Base-by-base conservation (phyloP, 192 early-diverging fungal genomes). In the Mortierella hygrophila region DNA sequence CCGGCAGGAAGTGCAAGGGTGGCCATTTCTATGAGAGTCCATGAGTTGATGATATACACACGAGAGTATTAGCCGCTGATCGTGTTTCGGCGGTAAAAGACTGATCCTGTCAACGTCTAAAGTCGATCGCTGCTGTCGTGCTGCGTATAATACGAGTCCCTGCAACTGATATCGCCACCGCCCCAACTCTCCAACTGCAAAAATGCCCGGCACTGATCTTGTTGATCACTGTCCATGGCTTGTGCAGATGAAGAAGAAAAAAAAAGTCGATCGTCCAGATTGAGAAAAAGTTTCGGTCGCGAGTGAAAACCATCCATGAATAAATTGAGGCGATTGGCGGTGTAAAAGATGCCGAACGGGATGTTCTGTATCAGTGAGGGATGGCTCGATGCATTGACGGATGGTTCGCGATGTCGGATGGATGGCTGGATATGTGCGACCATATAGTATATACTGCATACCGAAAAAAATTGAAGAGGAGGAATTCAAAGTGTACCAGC, bases 1-100 rank as follows among this genome's bases (percentile, higher is more conserved):
- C 92, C 92, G 81, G 91, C 89, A 82, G 92, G 92, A 74, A 93
- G 87, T 88, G 84, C 86, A 81, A 91, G 82, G 80, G 87, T 84
- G 89, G 88, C 87, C 91, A 91, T 91, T 86, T 86, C 79, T 86
- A 55, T 37, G 8, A 46, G 42, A 13, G 4, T 65, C 60, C 60
- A 35, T 10, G 29, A 65, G 29, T 32, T 13, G 60, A 65, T 15
- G 16, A 49, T 5, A 32, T n/a, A 35, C 29, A 20, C 21, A 35
- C 35, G 35, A 35, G n/a, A 7, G 26, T 41, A 73, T 47, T 47
- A 46, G 29, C 29, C 29, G 13, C 72, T 47, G 47, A 29, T 52
- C 42, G 60, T 16, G 60, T 35, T 65, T 29, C 2, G 23, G 60
- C 3, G 8, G 29, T n/a, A 9, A 13, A 16, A 73, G 13, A 52